Evolutionary conservation across 495 filamentous ascomycete species (phyloP), one percentile per base, ranked within the genome.

Genomic region (Penicillium cataractarum): DNA sequence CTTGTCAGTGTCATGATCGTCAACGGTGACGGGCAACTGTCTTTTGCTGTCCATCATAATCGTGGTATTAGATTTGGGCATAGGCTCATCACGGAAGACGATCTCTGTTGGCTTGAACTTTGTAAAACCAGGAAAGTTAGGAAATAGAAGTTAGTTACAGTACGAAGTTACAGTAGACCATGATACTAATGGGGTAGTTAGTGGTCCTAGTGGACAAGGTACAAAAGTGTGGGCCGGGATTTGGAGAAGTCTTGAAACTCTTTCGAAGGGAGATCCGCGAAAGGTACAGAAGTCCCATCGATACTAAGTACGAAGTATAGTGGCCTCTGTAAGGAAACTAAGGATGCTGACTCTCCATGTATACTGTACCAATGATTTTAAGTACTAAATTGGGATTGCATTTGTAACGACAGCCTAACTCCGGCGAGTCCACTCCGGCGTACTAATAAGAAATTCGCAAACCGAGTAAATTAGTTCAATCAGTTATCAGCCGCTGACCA

Each of bases 1-100:
- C 55, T 57, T 67, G 57, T 63, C 64, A 61, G 48, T 66, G 61
- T 63, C 66, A 69, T 57, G 68, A 71, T 71, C 68, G 63, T 48
- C 68, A 64, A 67, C 57, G 50, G 65, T 37, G 32, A 35, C 46
- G 24, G 24, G 31, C 3, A 8, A 15, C 29, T 49, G n/a, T 37
- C 24, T 35, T 2, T 24, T 46, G 13, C 21, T 51, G 62, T 48
- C 50, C 50, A 66, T 62, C 40, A 32, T 29, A 46, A 12, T 44
- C 40, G 22, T 44, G 40, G 7, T 37, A 21, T 24, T 24, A 22
- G 42, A 24, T 46, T 46, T 0, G n/a, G n/a, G n/a, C n/a, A n/a
- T n/a, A n/a, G n/a, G n/a, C n/a, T n/a, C n/a, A n/a, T 15, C 21
- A 24, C 42, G 21, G 42, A 4, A 46, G 42, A 46, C 10, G 21